A percentile compares a stretch with the other conserved stretches of the same genome.
These are phyloP conservation scores for Candida broadrunensis DNA, from an alignment of 805 yeast species.

Conservation along the genomic window DNA sequence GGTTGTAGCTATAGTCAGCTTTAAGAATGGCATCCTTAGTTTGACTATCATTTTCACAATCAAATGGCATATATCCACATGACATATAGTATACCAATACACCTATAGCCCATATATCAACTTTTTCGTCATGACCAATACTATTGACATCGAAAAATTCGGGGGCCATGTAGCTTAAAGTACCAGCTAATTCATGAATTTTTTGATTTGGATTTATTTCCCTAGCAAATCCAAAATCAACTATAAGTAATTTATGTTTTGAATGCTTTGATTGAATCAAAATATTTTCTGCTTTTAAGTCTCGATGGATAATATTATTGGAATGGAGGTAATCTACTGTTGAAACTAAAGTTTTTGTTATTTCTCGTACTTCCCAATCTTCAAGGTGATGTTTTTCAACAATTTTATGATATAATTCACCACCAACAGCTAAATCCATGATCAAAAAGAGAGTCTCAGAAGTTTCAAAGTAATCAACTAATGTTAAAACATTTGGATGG, in stretches of 20 bases:
- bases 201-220: slow-evolving; percentile 32
- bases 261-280: slow-evolving; percentile 40
- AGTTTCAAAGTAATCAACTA: slow-evolving; percentile 72
- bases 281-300: slow-evolving; percentile 70
- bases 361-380: slow-evolving; percentile 47
- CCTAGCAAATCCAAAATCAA: slow-evolving; percentile 66
- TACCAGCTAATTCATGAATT: slow-evolving; percentile 56
- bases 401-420: slow-evolving; percentile 65
- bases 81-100: slow-evolving; percentile 68
- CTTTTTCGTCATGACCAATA: slow-evolving; percentile 54
- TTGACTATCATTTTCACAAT: slow-evolving; percentile 66
- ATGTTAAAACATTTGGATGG: slow-evolving; percentile 55
- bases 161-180: slow-evolving; percentile 75
- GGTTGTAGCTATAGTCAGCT: slow-evolving; percentile 61
- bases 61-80: slow-evolving; percentile 76
- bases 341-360: slow-evolving; percentile 48
- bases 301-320: slow-evolving; percentile 65
- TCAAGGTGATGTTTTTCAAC: slow-evolving; percentile 41
- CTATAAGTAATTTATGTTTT: slow-evolving; percentile 41
- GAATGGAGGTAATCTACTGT: slow-evolving; percentile 58
- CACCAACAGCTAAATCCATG: slow-evolving; percentile 66
- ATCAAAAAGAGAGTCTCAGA: slow-evolving; percentile 51
- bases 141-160: slow-evolving; percentile 48
- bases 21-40: slow-evolving; percentile 59
- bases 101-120: slow-evolving; percentile 78